Base-by-base conservation (phyloP, 768 basidiomycete species). In the Amanita exitialis region DNA sequence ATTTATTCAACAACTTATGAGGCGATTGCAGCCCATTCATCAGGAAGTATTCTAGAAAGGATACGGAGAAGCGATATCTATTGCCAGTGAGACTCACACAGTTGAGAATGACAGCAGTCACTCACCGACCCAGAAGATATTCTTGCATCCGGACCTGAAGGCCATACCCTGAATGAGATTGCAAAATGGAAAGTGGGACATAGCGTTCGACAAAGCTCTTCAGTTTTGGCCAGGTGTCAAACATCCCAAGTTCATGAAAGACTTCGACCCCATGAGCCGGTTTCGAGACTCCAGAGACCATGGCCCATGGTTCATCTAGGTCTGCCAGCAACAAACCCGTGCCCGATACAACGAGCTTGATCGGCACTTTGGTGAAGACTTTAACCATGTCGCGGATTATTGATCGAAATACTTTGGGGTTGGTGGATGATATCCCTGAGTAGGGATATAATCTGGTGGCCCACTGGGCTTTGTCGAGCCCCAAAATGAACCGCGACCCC, bases 1-100 rank as follows among this genome's bases (percentile, higher is more conserved):
- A 53, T 47, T 47, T 46, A 47, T 52, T 51, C 38, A 58, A 28
- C 46, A 56, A 48, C 43, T 20, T 49, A 32, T 58, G 55, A n/a
- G 54, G 57, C 23, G 55, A 56, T 54, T 58, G 12, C 52, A 58
- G 49, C 16, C 57, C 57, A 41, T 56, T 56, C 53, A 27, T 54
- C 55, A 58, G 43, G 52, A 58, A 52, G 52, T 44, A 52, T 51
- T 56, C 57, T 44, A 58, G 28, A 56, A 56, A 58, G 27, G 55
- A 54, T 51, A 52, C 42, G 49, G 49, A 53, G 23, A 23, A 23
- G 23, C 23, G 23, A 23, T 23, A 23, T 23, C 23, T 23, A 23
- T 23, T 23, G 23, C 28, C 25, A 46, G 50, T 56, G 20, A 52
- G 57, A 44, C 41, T 49, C 49, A 13, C 32, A 50, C 27, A 41